Conservation (phyloP, 2,329 filamentous ascomycete genomes). For the Penicillium sp. region DNA sequence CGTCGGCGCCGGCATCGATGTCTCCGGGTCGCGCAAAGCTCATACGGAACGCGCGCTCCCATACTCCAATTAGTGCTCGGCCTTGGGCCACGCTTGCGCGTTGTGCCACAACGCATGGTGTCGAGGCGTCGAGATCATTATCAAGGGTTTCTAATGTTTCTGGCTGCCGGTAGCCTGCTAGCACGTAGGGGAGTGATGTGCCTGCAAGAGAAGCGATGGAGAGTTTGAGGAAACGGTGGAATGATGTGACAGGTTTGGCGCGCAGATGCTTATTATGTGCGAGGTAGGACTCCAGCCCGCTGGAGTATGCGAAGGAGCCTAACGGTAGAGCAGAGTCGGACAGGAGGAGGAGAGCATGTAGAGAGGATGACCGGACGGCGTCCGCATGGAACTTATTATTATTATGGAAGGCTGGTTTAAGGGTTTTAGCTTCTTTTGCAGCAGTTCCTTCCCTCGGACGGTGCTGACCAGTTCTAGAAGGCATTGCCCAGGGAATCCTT, state of each 20-base stretch:
- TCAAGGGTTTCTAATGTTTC: slow-evolving; percentile 51
- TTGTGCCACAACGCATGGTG: slow-evolving; percentile 58
- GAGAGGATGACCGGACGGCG: slow-evolving; percentile 18
- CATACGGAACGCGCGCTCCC: slow-evolving; percentile 52
- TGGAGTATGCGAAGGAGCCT: slow-evolving; percentile 63
- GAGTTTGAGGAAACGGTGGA: slow-evolving; percentile 54
- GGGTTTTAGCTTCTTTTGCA: neutral
- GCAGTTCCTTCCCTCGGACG: neutral
- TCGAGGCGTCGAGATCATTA: slow-evolving; percentile 61
- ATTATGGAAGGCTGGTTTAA: neutral
- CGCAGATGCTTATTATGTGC: slow-evolving; percentile 50
- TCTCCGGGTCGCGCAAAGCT: slow-evolving; percentile 25
- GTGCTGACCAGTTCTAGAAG: slow-evolving; percentile 7
- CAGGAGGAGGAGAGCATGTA: slow-evolving; percentile 57
- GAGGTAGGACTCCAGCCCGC: slow-evolving; percentile 60
- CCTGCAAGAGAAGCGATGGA: slow-evolving; percentile 56
- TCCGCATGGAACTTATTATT: slow-evolving; percentile 10
- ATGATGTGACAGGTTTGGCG: slow-evolving; percentile 38
- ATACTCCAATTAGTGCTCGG: slow-evolving; percentile 55
- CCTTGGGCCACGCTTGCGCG: slow-evolving; percentile 60
- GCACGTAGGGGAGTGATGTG: slow-evolving; percentile 57
- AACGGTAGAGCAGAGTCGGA: slow-evolving; percentile 61
- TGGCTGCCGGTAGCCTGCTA: slow-evolving; percentile 52
- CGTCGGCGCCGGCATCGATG: slow-evolving; percentile 13
- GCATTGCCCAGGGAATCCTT: slow-evolving; percentile 10